Evolutionary conservation across 2,329 filamentous ascomycete genomes (phyloP).

Genomic region (Whalleya microplaca): DNA sequence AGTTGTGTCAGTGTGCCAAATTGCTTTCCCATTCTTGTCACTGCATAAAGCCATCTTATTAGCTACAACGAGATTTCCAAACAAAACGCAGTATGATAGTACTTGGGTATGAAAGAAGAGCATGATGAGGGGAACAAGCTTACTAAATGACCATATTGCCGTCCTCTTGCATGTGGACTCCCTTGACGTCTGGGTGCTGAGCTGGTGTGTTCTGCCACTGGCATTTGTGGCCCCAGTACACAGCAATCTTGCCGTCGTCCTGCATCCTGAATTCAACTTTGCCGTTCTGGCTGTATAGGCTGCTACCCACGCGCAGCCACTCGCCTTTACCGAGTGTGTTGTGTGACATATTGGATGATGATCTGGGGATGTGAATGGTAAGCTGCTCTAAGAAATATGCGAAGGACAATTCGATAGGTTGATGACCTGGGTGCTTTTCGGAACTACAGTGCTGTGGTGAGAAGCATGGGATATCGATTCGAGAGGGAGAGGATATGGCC

Average conservation of each 20-base stretch:
- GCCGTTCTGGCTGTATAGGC: constrained; percentile 37
- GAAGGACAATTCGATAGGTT: too few relatives aligned
- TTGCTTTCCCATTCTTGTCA: constrained; percentile 17
- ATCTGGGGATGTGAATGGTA: too few relatives aligned
- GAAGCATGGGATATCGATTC: too few relatives aligned
- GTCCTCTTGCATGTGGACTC: constrained; percentile 36
- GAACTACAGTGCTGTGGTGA: too few relatives aligned
- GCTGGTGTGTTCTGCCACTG: constrained; percentile 36
- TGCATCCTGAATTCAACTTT: constrained; percentile 39
- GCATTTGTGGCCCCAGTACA: constrained; percentile 36
- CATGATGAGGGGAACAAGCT: constrained; percentile 13
- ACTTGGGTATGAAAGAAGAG: too few relatives aligned
- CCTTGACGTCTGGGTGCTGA: constrained; percentile 35
- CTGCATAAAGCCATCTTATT: constrained; percentile 5
- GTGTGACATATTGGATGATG: constrained; percentile 2
- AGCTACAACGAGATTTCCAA: too few relatives aligned
- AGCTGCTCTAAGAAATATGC: too few relatives aligned
- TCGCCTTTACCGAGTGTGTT: constrained; percentile 38
- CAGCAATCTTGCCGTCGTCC: constrained; percentile 36
- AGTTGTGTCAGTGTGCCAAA: constrained; percentile 37
- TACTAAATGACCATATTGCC: constrained; percentile 41
- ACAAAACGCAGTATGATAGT: too few relatives aligned
- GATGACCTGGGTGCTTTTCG: too few relatives aligned
- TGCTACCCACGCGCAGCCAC: constrained; percentile 36
- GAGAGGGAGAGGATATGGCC: too few relatives aligned